phyloP scores from a whole-genome alignment of 352 stramenopile genomes.

The Halophytophthora batemanensis region DNA sequence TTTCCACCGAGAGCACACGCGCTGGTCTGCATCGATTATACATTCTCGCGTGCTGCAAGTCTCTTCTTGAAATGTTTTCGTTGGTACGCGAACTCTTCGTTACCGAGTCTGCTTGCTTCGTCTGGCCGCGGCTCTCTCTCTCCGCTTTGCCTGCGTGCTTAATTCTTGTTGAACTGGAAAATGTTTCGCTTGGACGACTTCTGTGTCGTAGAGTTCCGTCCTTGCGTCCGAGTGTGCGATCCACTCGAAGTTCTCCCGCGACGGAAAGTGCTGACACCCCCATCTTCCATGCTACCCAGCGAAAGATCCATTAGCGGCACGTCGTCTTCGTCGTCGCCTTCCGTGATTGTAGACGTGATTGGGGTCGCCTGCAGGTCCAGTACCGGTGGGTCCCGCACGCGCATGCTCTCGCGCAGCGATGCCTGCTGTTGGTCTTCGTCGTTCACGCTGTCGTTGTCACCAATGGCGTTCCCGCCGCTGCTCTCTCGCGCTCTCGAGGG shows the following conservation, averaged over 20 bases:
- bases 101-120: no score
- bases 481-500: constrained; percentile 16
- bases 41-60: no score
- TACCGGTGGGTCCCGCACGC: constrained; percentile 18
- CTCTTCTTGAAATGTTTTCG: no score
- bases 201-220: background rate
- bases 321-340: constrained; percentile 16
- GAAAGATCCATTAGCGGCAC: constrained; percentile 21
- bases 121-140: background rate
- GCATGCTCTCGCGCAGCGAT: constrained; percentile 3
- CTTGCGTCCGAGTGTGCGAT: constrained; percentile 10
- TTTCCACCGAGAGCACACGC: no score
- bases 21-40: no score
- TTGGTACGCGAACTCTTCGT: no score
- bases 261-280: constrained; percentile 9
- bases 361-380: constrained; percentile 25
- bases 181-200: constrained; percentile 23
- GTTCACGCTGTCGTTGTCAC: constrained; percentile 8
- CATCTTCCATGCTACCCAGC: constrained; percentile 11
- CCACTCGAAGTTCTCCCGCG: constrained; percentile 24
- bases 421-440: constrained; percentile 7
- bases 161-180: constrained; percentile 18
- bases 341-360: constrained; percentile 20
- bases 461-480: background rate
- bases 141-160: constrained; percentile 27